A percentile compares a stretch with the other conserved stretches of the same genome.
Conservation (phyloP, 202 grass and related monocot species). For the Schoenoplectus triqueter region DNA sequence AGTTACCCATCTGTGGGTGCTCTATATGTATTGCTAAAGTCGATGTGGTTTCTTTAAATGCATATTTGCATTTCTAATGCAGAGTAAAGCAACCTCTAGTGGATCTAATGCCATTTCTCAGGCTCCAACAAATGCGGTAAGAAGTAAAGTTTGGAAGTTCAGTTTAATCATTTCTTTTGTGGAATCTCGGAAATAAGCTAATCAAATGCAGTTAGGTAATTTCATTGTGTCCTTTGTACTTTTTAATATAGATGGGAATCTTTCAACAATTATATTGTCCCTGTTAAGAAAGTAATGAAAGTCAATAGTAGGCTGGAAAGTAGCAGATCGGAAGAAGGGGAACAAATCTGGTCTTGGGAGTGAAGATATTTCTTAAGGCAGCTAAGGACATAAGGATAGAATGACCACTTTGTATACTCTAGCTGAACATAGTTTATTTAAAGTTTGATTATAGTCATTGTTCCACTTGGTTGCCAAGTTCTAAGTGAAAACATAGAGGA, state of each 20-base stretch:
- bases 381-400: background rate
- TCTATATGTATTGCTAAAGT: background rate
- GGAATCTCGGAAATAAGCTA: background rate
- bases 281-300: constrained; percentile 1
- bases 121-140: constrained; percentile 56
- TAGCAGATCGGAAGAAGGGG: background rate
- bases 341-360: too few relatives aligned
- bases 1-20: background rate
- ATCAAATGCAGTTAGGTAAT: background rate
- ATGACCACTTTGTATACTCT: background rate
- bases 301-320: background rate
- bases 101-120: constrained; percentile 53
- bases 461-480: background rate
- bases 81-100: constrained; percentile 80
- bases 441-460: background rate
- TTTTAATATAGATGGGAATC: background rate
- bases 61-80: constrained; percentile 28
- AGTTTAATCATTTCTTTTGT: constrained; percentile 4
- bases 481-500: too few relatives aligned
- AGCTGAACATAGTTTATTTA: background rate
- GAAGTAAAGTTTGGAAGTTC: background rate
- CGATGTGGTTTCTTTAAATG: background rate
- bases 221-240: background rate
- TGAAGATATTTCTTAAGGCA: too few relatives aligned
- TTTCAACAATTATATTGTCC: background rate